These are phyloP conservation scores for Daldinia grandis DNA, from an alignment of 495 filamentous ascomycete genomes.

Conservation along the genomic window DNA sequence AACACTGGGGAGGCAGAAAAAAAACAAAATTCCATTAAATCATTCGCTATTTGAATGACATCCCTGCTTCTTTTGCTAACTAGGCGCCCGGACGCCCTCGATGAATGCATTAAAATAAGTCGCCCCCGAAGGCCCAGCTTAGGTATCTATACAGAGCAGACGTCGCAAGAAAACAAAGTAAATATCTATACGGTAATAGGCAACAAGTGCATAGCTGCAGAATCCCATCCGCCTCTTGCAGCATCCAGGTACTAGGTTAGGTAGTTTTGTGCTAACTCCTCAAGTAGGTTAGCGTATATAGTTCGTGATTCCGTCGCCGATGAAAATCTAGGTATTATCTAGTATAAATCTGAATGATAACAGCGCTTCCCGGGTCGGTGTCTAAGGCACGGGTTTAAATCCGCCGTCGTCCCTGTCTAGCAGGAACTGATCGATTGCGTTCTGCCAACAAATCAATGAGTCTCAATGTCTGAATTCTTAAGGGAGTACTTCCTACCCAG, in stretches of 20 bases:
- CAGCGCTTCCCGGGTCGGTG: not conserved
- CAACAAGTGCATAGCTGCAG: conserved; percentile 3
- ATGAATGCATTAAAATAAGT: conserved; percentile 25
- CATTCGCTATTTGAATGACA: conserved; percentile 16
- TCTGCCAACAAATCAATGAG: conserved; percentile 40
- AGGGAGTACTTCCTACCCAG: conserved; percentile 48
- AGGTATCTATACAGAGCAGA: conserved; percentile 27
- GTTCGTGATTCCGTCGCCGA: conserved; percentile 22
- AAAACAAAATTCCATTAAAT: not conserved
- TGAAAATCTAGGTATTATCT: conserved; percentile 11
- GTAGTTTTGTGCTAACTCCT: not conserved
- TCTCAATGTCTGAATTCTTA: not conserved
- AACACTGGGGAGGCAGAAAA: not conserved
- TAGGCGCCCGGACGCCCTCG: conserved; percentile 28
- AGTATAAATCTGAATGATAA: conserved; percentile 3
- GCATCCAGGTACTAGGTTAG: not conserved
- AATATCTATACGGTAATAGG: not conserved
- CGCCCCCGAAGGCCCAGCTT: conserved; percentile 19
- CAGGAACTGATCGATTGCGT: conserved; percentile 48
- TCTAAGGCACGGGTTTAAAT: conserved; percentile 29
- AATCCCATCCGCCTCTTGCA: not conserved
- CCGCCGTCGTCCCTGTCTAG: conserved; percentile 41
- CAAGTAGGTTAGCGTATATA: conserved; percentile 14
- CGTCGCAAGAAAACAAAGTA: conserved; percentile 7
- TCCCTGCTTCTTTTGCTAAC: conserved; percentile 20